phyloP scores from a whole-genome alignment of 1,284 basidiomycete species.

The Laetiporus sulphureus region DNA sequence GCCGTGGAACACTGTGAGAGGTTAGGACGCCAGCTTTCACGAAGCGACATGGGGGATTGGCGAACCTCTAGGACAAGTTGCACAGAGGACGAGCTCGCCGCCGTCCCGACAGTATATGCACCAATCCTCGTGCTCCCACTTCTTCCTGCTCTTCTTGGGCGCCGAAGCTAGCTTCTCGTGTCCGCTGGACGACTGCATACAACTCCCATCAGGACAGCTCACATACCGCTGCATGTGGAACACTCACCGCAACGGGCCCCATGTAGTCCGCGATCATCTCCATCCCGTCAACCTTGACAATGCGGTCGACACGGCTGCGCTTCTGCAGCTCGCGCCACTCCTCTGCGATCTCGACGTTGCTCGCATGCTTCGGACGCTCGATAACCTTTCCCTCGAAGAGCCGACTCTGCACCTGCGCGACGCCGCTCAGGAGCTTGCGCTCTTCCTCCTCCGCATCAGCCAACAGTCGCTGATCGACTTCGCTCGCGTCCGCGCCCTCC shows the following conservation, averaged over 20 bases:
- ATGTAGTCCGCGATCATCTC: constrained; percentile 32
- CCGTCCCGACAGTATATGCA: constrained; percentile 55
- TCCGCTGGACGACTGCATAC: not conserved
- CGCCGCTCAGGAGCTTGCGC: constrained; percentile 39
- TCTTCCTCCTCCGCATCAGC: constrained; percentile 50
- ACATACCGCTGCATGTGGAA: no score
- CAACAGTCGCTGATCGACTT: constrained; percentile 28
- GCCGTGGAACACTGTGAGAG: constrained; percentile 41
- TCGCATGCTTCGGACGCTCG: constrained; percentile 21
- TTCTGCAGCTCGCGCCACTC: constrained; percentile 43
- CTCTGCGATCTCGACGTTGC: constrained; percentile 35
- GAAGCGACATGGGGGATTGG: no score
- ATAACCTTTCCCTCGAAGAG: constrained; percentile 52
- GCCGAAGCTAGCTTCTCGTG: not conserved
- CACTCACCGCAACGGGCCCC: constrained; percentile 25
- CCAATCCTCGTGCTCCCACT: constrained; percentile 45
- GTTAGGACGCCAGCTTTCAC: no score
- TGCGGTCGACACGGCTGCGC: constrained; percentile 32
- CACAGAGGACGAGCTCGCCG: constrained; percentile 44
- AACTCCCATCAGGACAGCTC: no score
- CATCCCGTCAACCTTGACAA: constrained; percentile 39
- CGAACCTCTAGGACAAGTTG: constrained; percentile 45
- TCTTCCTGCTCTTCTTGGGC: constrained; percentile 24
- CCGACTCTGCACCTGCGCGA: constrained; percentile 49
- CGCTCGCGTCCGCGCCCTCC: constrained; percentile 14